These are phyloP conservation scores for Yamadazyma endophytica DNA, from an alignment of 805 yeast genomes.

Conservation along the genomic window DNA sequence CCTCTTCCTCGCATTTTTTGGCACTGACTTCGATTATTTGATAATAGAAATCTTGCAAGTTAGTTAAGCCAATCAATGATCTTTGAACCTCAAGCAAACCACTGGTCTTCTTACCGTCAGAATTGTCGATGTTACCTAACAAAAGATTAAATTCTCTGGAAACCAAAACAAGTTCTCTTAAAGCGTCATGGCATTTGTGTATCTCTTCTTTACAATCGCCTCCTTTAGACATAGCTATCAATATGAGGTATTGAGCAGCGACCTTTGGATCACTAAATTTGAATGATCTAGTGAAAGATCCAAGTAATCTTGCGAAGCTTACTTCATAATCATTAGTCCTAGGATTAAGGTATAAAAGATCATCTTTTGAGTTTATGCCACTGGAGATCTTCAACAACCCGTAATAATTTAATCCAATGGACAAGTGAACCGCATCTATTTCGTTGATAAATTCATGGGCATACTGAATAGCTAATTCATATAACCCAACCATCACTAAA, in stretches of 20 bases:
- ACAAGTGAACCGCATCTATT: slow-evolving; percentile 85
- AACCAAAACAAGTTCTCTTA: slow-evolving; percentile 79
- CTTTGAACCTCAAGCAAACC: slow-evolving; percentile 83
- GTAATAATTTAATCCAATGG: slow-evolving; percentile 73
- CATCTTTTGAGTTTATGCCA: slow-evolving; percentile 14
- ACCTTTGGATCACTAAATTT: slow-evolving; percentile 82
- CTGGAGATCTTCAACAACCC: slow-evolving; percentile 57
- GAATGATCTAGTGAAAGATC: slow-evolving; percentile 78
- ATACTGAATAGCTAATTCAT: slow-evolving; percentile 73
- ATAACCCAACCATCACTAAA: slow-evolving; percentile 70
- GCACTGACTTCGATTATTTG: slow-evolving; percentile 85
- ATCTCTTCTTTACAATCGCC: slow-evolving; percentile 40
- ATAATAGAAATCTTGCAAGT: slow-evolving; percentile 57
- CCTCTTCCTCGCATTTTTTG: slow-evolving; percentile 83
- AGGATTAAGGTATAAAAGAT: slow-evolving; percentile 28
- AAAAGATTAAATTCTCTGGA: slow-evolving; percentile 79
- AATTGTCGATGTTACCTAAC: slow-evolving; percentile 73
- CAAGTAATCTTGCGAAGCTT: slow-evolving; percentile 63
- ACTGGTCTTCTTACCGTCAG: slow-evolving; percentile 69
- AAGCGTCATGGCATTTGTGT: slow-evolving; percentile 66
- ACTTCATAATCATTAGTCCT: slow-evolving; percentile 31
- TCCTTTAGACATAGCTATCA: slow-evolving; percentile 53
- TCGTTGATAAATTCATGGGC: slow-evolving; percentile 58
- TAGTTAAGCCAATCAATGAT: slow-evolving; percentile 53
- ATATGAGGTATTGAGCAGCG: slow-evolving; percentile 83